Base-by-base conservation (phyloP, 2,329 filamentous ascomycete genomes). In the Hypomyces perniciosus region DNA sequence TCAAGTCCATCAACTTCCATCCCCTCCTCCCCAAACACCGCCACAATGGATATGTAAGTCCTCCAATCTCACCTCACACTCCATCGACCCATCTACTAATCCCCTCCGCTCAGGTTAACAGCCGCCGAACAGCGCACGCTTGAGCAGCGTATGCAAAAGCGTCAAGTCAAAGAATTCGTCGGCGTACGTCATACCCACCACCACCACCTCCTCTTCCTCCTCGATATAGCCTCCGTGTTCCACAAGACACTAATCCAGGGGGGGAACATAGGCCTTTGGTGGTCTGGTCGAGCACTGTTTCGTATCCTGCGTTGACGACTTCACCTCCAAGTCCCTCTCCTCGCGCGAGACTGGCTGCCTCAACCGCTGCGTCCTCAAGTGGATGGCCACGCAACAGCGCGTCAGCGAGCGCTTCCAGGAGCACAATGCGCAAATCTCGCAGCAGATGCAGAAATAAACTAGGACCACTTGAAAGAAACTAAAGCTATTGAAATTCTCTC, bases 101-200 rank as follows among this genome's bases (percentile, higher is more conserved):
- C 33, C 44, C 29, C 7, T 8, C 40, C 31, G 42, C 7, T 6
- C 29, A 79, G 77, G 68, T 86, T 95, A 68, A 88, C 81, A 61
- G 68, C 79, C 63, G 71, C 83, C 63, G 92, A 97, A 79, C 88
- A 95, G 78, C 88, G 89, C 75, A 89, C 93, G 79, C 87, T 99
- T 68, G 86, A 95, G 73, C 75, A 83, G 74, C 90, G 93, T 72
- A 91, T 99, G 83, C 90, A 97, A 78, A 88, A 88, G 75, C 95
- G 93, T 75, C 93, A 99, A 75, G 89, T 99, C 80, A 96, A 96
- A 77, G 92, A 97, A 69, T 97, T 99, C 69, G 96, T 97, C 86
- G 88, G 83, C 64, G 93, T 97, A 80, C 62, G 89, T 78, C 51
- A 35, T 51, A 20, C 20, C 20, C 20, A 20, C 20, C 20, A 20